Evolutionary conservation across 768 basidiomycete genomes (phyloP), one percentile per base, ranked within the genome.

Genomic region (Fomitopsis serialis): DNA sequence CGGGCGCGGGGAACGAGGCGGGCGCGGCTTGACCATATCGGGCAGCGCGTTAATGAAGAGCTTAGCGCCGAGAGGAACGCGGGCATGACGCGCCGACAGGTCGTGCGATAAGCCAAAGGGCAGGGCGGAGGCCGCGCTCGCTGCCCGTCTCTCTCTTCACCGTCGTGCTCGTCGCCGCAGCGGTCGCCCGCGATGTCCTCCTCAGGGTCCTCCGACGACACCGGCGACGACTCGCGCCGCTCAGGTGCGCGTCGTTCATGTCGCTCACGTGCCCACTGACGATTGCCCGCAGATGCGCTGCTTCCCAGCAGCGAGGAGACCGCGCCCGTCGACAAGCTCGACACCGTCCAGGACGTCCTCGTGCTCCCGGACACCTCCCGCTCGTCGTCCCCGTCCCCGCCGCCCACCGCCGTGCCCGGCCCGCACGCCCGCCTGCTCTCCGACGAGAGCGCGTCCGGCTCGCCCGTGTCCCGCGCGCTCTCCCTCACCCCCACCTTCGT

Each of bases 401-500:
- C 60, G 66, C 12, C 67, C 29, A 32, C 29, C 29, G 29, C 59
- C 47, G 57, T 64, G 1, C 53, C 68, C 44, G 63, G 62, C 54
- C 21, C 61, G 19, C 70, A 72, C 21, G 55, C 57, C 21, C 70
- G 73, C 0, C 66, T 73, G 17, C 65, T 71, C 36, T 52, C 60
- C 24, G 48, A 56, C 10, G 57, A 61, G 15, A n/a, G n/a, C n/a
- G n/a, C n/a, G n/a, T n/a, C n/a, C n/a, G n/a, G n/a, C n/a, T 48
- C 56, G 44, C 59, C 42, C 55, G 59, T 44, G 55, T 53, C 54
- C 48, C 61, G 66, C 42, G 64, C 70, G 43, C 67, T 61, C 42
- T 65, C 71, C 25, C 53, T 61, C 10, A 48, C 70, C 24, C 47
- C 59, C 50, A 58, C 58, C 49, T 79, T 79, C 59, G 68, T 76